These are phyloP conservation scores for Salicornia ramosissima DNA, from an alignment of 148 eudicot genomes.

Conservation along the genomic window DNA sequence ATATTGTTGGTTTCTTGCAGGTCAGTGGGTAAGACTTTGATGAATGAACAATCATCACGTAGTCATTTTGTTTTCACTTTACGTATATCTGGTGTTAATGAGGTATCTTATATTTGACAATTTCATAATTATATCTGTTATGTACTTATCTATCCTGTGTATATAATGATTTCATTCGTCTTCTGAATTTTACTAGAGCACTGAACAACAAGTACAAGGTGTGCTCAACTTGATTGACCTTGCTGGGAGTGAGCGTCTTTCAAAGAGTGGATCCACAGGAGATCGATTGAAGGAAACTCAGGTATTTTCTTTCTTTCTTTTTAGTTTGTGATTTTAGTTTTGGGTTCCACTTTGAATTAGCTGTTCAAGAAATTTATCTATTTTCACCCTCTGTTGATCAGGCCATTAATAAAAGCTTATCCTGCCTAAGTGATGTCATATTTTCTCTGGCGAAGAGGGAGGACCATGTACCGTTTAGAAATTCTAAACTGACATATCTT, in stretches of 20 bases:
- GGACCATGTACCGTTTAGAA: conserved; percentile 87
- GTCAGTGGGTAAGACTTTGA: conserved; percentile 89
- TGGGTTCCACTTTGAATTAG: neutral
- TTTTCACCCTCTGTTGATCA: conserved; percentile 22
- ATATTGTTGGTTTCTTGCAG: conserved; percentile 30
- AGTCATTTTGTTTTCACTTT: conserved; percentile 95
- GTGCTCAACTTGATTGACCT: conserved; percentile 90
- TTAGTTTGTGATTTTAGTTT: neutral
- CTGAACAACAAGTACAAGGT: conserved; percentile 96
- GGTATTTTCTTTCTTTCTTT: conserved; percentile 33
- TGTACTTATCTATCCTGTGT: neutral
- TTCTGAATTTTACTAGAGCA: conserved; percentile 43
- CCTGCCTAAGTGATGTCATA: conserved; percentile 88
- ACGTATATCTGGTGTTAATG: conserved; percentile 83
- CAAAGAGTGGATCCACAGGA: conserved; percentile 95
- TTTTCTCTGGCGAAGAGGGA: conserved; percentile 87
- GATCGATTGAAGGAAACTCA: conserved; percentile 95
- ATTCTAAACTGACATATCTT: conserved; percentile 95
- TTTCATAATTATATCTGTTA: neutral
- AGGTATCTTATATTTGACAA: conserved; percentile 40
- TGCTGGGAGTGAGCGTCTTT: conserved; percentile 98
- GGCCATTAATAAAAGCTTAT: conserved; percentile 92
- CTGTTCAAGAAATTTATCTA: neutral
- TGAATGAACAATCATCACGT: conserved; percentile 98
- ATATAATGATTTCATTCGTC: neutral